Percentiles rank a stretch among this genome's conserved stretches.
Evolutionary conservation across 495 filamentous ascomycete genomes (phyloP).

Genomic region (Cudoniella acicularis): DNA sequence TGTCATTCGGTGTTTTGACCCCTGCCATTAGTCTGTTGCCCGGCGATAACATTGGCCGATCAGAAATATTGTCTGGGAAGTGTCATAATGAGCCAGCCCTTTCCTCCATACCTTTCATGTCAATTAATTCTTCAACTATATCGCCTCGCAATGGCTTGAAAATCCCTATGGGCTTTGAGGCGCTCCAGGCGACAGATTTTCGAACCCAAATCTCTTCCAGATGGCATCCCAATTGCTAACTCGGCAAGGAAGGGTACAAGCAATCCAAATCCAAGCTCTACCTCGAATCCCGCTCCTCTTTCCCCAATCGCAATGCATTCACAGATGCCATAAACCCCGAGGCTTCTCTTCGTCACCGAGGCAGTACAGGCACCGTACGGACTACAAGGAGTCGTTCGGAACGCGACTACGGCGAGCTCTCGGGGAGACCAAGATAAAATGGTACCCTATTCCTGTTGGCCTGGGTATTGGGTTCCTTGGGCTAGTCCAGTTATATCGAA

Average conservation of each 20-base stretch:
- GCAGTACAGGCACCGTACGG: conserved; percentile 31
- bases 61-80: too few relatives aligned
- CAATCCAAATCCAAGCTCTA: not conserved
- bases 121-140: too few relatives aligned
- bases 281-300: conserved; percentile 3
- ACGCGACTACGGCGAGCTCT: conserved; percentile 60
- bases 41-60: not conserved
- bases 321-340: conserved; percentile 20
- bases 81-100: too few relatives aligned
- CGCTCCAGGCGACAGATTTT: not conserved
- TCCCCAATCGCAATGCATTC: not conserved
- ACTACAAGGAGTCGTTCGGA: conserved; percentile 58
- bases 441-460: conserved; percentile 93
- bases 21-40: not conserved
- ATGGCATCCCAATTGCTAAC: not conserved
- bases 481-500: conserved; percentile 77
- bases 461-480: conserved; percentile 87
- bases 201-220: not conserved
- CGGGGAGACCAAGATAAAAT: conserved; percentile 75
- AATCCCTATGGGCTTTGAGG: not conserved
- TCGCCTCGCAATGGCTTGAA: too few relatives aligned
- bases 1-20: not conserved
- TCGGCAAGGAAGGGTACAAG: not conserved
- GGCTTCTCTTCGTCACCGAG: conserved; percentile 40
- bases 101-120: too few relatives aligned